Base-by-base conservation (phyloP, 2,329 filamentous ascomycete genomes). In the Fusarium annulatum region DNA sequence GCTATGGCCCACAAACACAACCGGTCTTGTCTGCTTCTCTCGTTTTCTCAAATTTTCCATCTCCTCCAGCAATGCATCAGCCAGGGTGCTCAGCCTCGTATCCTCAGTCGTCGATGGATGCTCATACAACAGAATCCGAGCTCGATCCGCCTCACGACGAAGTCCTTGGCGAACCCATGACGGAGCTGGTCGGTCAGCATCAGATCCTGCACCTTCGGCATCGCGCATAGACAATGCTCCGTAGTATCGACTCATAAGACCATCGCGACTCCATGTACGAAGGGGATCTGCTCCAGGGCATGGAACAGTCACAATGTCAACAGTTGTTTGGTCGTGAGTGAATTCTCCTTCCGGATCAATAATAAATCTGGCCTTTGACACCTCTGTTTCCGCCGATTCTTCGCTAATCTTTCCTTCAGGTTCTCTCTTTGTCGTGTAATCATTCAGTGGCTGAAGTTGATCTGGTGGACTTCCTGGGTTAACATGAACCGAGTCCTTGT, bases 1-100 rank as follows among this genome's bases (percentile, higher is more conserved):
- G 52, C 89, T 90, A 64, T 92, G 90, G 16, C 85, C 89, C 18
- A 91, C 83, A 75, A 91, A 90, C 67, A 91, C 85, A 5, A 91
- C 73, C 0, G 89, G 90, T 9, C 89, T 85, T 4, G 81, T 80
- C 46, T 79, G 79, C 26, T 80, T 80, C 76, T 81, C 79, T 1
- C 74, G 76, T 9, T 67, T 68, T 28, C 85, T 78, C 58, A 84
- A 76, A 41, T 72, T 79, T 33, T 72, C 71, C 16, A 89, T 69
- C 33, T 87, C 82, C 8, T 84, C 78, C 18, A 89, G 75, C 49
- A 89, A 76, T 48, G 85, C 84, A 26, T 85, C 82, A 3, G 88
- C 86, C 30, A 89, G 79, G 1, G 73, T 68, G 7, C 83, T 82
- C 48, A 89, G 74, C 7, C 84, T 87, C 2, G 30, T 38, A 2